A percentile compares a stretch with the other conserved stretches of the same genome.
phyloP scores from a whole-genome alignment of 495 filamentous ascomycete species.

The Tuber indicum region DNA sequence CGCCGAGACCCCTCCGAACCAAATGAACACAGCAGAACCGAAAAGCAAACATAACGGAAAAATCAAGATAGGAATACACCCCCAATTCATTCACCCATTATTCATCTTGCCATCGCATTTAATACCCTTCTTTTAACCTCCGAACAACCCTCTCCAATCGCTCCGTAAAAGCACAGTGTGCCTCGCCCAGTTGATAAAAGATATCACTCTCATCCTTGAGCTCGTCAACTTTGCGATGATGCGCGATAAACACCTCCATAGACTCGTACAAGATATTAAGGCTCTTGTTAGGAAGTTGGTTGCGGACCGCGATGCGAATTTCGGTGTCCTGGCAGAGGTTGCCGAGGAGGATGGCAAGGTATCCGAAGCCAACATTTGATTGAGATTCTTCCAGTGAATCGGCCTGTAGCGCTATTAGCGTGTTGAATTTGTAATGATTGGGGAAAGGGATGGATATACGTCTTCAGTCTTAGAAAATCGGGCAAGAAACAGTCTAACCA shows the following conservation, averaged over 20 bases:
- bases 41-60: conserved; percentile 4
- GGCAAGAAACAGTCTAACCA: conserved; percentile 47
- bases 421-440: background rate
- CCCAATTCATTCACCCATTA: conserved; percentile 12
- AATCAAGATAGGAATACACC: conserved; percentile 14
- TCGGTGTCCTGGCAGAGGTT: conserved; percentile 61
- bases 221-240: conserved; percentile 68
- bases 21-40: background rate
- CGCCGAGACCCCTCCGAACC: background rate
- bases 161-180: conserved; percentile 51
- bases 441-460: conserved; percentile 43
- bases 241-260: conserved; percentile 74
- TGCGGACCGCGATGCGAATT: conserved; percentile 50
- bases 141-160: conserved; percentile 55
- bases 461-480: conserved; percentile 46
- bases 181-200: conserved; percentile 48
- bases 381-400: conserved; percentile 77
- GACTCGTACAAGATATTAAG: conserved; percentile 64
- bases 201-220: conserved; percentile 41
- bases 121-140: conserved; percentile 42
- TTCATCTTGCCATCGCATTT: background rate
- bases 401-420: conserved; percentile 51
- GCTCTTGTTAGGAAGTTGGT: conserved; percentile 53
- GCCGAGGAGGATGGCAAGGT: conserved; percentile 76
- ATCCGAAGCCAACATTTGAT: conserved; percentile 83